Evolutionary conservation across 1,284 basidiomycete genomes (phyloP), one percentile per base, ranked within the genome.

Genomic region (Cryptococcus sp.): DNA sequence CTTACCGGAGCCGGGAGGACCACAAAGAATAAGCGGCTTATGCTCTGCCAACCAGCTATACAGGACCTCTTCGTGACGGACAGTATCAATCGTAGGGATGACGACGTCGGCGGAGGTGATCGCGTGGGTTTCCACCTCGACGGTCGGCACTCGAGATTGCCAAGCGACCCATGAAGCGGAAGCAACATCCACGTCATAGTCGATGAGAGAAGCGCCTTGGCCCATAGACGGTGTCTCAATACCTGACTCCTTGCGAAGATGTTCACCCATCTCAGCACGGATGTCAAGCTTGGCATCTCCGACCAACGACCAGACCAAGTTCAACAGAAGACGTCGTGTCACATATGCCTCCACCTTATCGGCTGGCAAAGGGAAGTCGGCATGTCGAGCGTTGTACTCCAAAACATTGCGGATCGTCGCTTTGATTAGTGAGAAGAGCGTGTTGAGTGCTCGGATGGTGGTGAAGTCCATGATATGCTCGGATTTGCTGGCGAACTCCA

Each of bases 391-490:
- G 74, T 99, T 96, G 82, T 99, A 97, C 72, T 97, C 93, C 66
- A 96, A 83, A 64, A 99, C 82, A 71, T 94, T 94, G 25, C 94
- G 90, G 23, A 88, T 87, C 0, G 93, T 93, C 80, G 97, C 98
- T 84, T 98, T 98, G 78, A 99, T 80, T 46, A 99, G 84, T 8
- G 96, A 98, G 82, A 99, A 98, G 13, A 99, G 84, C 0, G 96
- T 99, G 70, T 90, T 92, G 58, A 99, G 84, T 0, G 93, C 93
- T 38, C 97, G 90, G 4, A 89, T 93, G 37, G 81, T 79, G 1
- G 95, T 98, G 80, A 97, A 98, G 78, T 97, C 93, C 96, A 99
- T 99, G 78, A 99, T 98, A 71, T 99, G 96, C 67, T 93, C 89
- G 47, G 92, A 87, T 17, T 85, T 84, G 57, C 86, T 85, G 0